Base-by-base conservation (phyloP, 163 green algal species). In the Chloromonas sp. region DNA sequence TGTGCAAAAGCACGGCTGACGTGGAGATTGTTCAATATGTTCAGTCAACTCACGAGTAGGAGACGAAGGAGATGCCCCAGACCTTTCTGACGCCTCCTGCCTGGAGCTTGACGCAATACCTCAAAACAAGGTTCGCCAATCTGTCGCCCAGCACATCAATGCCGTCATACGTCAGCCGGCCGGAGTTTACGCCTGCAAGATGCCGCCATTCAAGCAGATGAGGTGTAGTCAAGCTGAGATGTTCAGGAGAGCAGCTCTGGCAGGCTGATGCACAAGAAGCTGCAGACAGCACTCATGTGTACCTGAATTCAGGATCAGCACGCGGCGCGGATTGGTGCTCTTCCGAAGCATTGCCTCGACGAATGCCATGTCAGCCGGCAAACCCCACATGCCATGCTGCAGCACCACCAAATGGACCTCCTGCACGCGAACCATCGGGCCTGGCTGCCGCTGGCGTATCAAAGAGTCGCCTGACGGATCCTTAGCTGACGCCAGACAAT, bases 381-480 rank as follows among this genome's bases (percentile, higher is more conserved):
- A 82, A 71, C 86, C 86, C 83, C 83, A 89, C 14, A 89, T 79
- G 0, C 86, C 86, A 66, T 89, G 86, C 86, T 89, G 86, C 58
- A 79, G 71, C 11, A 79, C 71, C 71, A 79, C 71, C 71, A 79
- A 14, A 14, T 79, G 71, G 11, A 76, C 8, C 66, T 76, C 36
- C 36, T 36, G 36, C 36, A 36, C 36, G 36, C 36, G 36, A 36
- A 36, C 36, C 36, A 36, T 36, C 36, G 36, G 36, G 36, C 36
- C 36, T 36, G 36, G 36, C 36, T 36, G 36, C 36, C 36, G 36
- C 36, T 36, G 36, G 36, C 36, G 36, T 36, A 36, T 36, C 36
- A 36, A 36, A 36, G 36, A 36, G 36, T 36, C 36, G 36, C 36
- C 36, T 36, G 36, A 36, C 36, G 36, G 36, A 36, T 36, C 36